Evolutionary conservation across 2,329 filamentous ascomycete genomes (phyloP).

Genomic region (Neofusicoccum ribis): DNA sequence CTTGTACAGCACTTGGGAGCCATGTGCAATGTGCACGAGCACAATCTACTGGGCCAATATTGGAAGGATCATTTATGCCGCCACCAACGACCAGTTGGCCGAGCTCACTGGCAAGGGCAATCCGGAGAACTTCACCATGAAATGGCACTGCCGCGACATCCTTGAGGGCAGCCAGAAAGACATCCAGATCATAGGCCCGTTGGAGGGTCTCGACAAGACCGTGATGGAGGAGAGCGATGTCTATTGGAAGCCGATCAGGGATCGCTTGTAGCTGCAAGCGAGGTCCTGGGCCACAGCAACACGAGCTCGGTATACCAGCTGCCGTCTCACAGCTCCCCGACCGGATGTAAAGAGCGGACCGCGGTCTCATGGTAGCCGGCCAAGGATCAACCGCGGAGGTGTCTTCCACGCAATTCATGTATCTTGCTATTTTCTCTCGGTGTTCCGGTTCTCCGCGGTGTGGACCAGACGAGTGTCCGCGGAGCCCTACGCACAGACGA

Average conservation of each 20-base stretch:
- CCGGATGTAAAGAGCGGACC: no score
- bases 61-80: slow-evolving; percentile 53
- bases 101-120: slow-evolving; percentile 50
- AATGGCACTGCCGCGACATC: slow-evolving; percentile 51
- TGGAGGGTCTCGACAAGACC: slow-evolving; percentile 45
- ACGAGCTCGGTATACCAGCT: not conserved
- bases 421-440: not conserved
- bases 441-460: no score
- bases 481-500: not conserved
- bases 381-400: not conserved
- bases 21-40: slow-evolving; percentile 55
- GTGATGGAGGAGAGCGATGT: slow-evolving; percentile 48
- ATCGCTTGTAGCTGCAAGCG: slow-evolving; percentile 2
- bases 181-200: slow-evolving; percentile 52
- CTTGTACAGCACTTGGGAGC: slow-evolving; percentile 56
- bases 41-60: slow-evolving; percentile 56
- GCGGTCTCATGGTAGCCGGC: no score
- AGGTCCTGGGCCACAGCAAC: not conserved
- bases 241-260: slow-evolving; percentile 43
- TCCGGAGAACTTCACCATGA: slow-evolving; percentile 55
- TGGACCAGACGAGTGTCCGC: not conserved
- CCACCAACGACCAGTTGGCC: slow-evolving; percentile 49
- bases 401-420: not conserved
- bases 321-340: no score
- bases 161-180: slow-evolving; percentile 51